Conservation (phyloP, 1,284 basidiomycete species). For the Tremellales sp. region DNA sequence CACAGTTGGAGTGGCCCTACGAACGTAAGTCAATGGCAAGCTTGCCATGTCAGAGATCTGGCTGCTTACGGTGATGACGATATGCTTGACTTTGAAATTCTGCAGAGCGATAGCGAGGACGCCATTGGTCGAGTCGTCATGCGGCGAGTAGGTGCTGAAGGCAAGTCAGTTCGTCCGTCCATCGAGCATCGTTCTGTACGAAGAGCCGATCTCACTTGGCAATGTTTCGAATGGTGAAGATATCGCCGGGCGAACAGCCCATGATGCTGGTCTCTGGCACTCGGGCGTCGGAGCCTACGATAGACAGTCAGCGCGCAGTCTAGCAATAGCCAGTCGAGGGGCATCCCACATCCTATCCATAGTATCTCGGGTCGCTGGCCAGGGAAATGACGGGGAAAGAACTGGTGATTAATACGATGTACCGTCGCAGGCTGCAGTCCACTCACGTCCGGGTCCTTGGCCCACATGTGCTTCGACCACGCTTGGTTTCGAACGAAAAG, state of each 20-base stretch:
- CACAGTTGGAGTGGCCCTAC: constrained; percentile 48
- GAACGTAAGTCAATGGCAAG: neutral
- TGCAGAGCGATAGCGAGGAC: constrained; percentile 44
- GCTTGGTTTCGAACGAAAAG: constrained; percentile 23
- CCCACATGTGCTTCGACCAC: constrained; percentile 24
- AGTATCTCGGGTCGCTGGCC: constrained; percentile 46
- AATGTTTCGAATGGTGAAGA: constrained; percentile 45
- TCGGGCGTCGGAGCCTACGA: constrained; percentile 42
- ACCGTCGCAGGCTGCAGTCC: neutral
- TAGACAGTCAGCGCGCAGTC: neutral
- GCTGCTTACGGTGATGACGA: constrained; percentile 39
- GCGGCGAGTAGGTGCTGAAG: constrained; percentile 37
- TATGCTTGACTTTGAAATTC: constrained; percentile 47
- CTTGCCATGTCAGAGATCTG: neutral
- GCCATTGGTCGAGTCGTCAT: constrained; percentile 43
- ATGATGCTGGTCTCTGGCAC: constrained; percentile 46
- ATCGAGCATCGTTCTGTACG: too few relatives aligned
- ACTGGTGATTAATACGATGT: constrained; percentile 13
- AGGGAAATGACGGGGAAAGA: constrained; percentile 41
- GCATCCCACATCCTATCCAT: constrained; percentile 44
- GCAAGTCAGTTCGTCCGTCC: too few relatives aligned
- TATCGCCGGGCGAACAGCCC: constrained; percentile 43
- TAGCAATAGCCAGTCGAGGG: neutral
- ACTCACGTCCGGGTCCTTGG: constrained; percentile 25
- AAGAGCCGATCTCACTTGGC: constrained; percentile 33